Evolutionary conservation across 108 stramenopile species (phyloP).

Genomic region (Chaetoceros muelleri): DNA sequence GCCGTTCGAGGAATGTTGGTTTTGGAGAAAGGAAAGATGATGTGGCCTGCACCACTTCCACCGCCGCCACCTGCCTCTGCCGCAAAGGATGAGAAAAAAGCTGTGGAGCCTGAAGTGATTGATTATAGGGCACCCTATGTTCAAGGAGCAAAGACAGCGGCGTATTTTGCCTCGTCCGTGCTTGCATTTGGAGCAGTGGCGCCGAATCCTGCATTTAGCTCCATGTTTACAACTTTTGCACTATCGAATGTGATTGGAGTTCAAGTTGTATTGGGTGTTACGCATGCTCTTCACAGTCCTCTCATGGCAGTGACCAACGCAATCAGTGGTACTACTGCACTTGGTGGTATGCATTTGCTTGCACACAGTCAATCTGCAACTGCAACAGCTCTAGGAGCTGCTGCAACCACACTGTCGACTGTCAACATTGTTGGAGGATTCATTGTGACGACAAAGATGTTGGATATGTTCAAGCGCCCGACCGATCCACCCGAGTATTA

Average conservation of each 20-base stretch:
- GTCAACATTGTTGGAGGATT: slow-evolving; percentile 94
- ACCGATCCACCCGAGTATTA: slow-evolving; percentile 98
- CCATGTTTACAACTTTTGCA: slow-evolving; percentile 95
- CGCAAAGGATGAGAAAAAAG: slow-evolving; percentile 34
- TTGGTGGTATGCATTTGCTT: slow-evolving; percentile 96
- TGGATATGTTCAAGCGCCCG: slow-evolving; percentile 99
- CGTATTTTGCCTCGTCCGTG: slow-evolving; percentile 56
- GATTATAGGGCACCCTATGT: slow-evolving; percentile 75
- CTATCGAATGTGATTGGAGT: slow-evolving; percentile 91
- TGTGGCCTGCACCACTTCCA: slow-evolving; percentile 87
- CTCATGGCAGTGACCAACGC: slow-evolving; percentile 99
- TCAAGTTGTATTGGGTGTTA: slow-evolving; percentile 92
- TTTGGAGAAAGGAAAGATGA: slow-evolving; percentile 79
- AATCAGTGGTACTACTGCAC: slow-evolving; percentile 95
- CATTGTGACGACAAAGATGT: slow-evolving; percentile 97
- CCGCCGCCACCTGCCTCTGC: slow-evolving; percentile 53
- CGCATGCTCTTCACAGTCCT: slow-evolving; percentile 96
- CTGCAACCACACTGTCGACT: slow-evolving; percentile 87
- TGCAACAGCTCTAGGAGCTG: slow-evolving; percentile 74
- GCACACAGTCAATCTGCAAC: slow-evolving; percentile 59
- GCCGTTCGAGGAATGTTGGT: slow-evolving; percentile 91
- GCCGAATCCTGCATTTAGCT: slow-evolving; percentile 85
- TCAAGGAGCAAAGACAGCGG: slow-evolving; percentile 55
- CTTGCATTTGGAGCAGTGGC: slow-evolving; percentile 83
- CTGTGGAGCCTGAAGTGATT: slow-evolving; percentile 31